phyloP scores from a whole-genome alignment of 257 asterid species.

The Jacaranda mimosifolia region DNA sequence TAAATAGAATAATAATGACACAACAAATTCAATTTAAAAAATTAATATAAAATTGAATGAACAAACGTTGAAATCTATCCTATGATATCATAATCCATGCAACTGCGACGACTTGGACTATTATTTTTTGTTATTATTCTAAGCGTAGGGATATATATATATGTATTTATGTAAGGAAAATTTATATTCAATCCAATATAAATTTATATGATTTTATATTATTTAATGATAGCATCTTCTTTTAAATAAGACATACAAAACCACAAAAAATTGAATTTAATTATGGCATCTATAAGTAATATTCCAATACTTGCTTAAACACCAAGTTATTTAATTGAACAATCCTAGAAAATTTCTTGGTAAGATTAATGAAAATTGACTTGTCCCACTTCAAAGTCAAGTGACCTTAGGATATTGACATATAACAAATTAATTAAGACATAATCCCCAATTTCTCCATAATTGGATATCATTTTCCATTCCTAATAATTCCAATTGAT shows the following conservation, averaged over 20 bases:
- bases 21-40: no score
- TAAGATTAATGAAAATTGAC: not conserved
- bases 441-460: not conserved
- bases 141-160: no score
- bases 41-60: no score
- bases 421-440: not conserved
- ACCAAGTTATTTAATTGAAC: not conserved
- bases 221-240: not conserved
- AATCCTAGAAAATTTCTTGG: not conserved
- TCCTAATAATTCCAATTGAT: conserved; percentile 14
- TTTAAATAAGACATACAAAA: not conserved
- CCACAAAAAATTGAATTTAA: not conserved
- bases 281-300: not conserved
- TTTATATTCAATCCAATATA: not conserved
- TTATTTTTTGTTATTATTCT: no score
- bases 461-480: conserved; percentile 20
- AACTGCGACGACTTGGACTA: no score
- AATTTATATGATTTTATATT: no score
- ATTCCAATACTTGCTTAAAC: not conserved
- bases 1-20: no score
- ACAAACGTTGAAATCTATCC: no score
- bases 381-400: conserved; percentile 22
- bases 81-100: no score
- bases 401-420: conserved; percentile 1
- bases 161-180: no score